phyloP scores from a whole-genome alignment of 192 early-diverging fungal genomes.

The Chytriomyces sp. region DNA sequence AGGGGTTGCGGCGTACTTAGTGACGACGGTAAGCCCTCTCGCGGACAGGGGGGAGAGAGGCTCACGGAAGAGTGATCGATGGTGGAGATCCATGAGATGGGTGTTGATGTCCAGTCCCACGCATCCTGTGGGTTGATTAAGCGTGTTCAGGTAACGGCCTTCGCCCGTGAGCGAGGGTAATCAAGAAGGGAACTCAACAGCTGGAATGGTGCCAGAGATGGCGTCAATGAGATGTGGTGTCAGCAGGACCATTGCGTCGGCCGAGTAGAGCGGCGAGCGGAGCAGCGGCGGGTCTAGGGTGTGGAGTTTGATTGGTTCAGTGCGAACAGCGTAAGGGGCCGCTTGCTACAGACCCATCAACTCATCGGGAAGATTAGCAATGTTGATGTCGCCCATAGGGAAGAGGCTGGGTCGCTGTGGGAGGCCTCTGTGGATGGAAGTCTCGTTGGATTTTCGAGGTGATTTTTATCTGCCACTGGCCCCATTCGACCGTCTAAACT shows the following conservation, averaged over 20 bases:
- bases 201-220: conserved; percentile 40
- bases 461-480: background rate
- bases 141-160: too few relatives aligned
- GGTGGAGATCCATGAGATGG: conserved; percentile 16
- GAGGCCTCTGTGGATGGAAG: too few relatives aligned
- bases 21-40: background rate
- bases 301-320: too few relatives aligned
- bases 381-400: conserved; percentile 8
- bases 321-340: background rate
- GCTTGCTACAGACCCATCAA: background rate
- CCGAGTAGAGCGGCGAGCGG: conserved; percentile 43
- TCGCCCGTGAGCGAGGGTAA: too few relatives aligned
- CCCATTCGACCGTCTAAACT: background rate
- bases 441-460: too few relatives aligned
- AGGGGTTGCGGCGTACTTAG: background rate
- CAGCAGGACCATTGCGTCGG: conserved; percentile 46
- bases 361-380: background rate
- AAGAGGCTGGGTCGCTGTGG: too few relatives aligned
- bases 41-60: background rate
- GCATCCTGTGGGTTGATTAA: conserved; percentile 33
- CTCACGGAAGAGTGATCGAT: background rate
- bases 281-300: conserved; percentile 38
- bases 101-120: conserved; percentile 40
- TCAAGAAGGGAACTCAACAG: conserved; percentile 19
- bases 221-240: conserved; percentile 52